These are phyloP conservation scores for Populus hybrid DNA, from an alignment of 441 rosid genomes.

Conservation along the genomic window DNA sequence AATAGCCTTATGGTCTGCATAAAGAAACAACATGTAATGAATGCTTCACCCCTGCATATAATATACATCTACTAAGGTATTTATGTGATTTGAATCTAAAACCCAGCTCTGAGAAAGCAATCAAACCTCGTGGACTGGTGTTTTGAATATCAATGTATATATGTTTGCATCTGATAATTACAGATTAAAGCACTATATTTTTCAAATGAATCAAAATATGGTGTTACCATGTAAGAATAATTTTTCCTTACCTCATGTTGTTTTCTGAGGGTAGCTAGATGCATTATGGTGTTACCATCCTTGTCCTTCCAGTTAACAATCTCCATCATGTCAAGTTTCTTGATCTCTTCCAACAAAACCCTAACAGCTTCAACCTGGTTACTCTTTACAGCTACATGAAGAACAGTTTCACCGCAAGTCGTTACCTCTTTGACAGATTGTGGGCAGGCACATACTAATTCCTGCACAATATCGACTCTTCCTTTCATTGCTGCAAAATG, in stretches of 20 bases:
- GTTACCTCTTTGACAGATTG: slow-evolving; percentile 7
- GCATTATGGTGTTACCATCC: slow-evolving; percentile 29
- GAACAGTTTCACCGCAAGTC: slow-evolving; percentile 14
- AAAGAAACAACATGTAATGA: background rate
- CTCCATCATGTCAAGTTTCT: background rate
- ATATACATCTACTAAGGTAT: background rate
- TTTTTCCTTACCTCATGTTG: slow-evolving; percentile 7
- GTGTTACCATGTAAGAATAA: background rate
- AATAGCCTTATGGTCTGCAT: background rate
- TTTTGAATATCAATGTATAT: no score
- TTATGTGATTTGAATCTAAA: background rate
- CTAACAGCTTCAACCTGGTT: slow-evolving; percentile 8
- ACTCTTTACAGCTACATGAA: slow-evolving; percentile 21
- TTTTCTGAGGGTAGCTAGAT: slow-evolving; percentile 22
- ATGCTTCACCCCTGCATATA: background rate
- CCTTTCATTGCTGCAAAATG: slow-evolving; percentile 23
- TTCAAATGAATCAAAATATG: background rate
- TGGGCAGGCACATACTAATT: slow-evolving; percentile 8
- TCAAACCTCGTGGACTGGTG: no score
- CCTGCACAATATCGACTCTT: slow-evolving; percentile 1
- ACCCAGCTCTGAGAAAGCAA: no score
- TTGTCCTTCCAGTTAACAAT: slow-evolving; percentile 15
- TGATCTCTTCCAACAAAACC: slow-evolving; percentile 2
- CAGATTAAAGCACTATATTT: background rate
- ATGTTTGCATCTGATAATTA: background rate